A percentile compares a stretch with the other conserved stretches of the same genome.
Conservation (phyloP, 176 grass and related monocot species). For the Tillandsia leiboldiana region DNA sequence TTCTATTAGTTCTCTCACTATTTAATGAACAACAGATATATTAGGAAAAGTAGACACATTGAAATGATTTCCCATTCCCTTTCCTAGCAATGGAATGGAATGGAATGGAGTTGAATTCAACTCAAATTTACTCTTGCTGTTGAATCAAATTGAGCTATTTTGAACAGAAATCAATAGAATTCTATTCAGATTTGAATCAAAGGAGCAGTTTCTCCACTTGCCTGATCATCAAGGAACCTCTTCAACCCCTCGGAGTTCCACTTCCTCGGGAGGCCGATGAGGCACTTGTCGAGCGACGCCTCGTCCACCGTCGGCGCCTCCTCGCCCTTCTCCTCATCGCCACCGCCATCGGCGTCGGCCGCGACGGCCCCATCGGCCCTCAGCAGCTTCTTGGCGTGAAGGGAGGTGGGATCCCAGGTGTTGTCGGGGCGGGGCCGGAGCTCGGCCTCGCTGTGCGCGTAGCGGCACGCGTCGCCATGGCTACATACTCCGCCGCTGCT, state of each 20-base stretch:
- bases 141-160: too few species aligned
- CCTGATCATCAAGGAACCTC: slow-evolving; percentile 61
- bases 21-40: too few species aligned
- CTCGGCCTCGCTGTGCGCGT: slow-evolving; percentile 85
- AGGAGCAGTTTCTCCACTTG: neutral
- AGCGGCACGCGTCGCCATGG: slow-evolving; percentile 70
- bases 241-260: slow-evolving; percentile 56
- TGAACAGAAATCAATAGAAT: too few species aligned
- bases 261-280: slow-evolving; percentile 58
- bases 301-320: slow-evolving; percentile 42
- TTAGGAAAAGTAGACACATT: too few species aligned
- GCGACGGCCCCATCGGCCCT: slow-evolving; percentile 16
- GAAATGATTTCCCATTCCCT: too few species aligned
- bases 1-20: too few species aligned
- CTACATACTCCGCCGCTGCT: slow-evolving; percentile 42
- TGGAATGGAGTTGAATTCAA: too few species aligned
- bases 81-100: too few species aligned
- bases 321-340: slow-evolving; percentile 2
- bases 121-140: too few species aligned
- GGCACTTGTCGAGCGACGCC: slow-evolving; percentile 54
- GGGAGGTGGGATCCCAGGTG: slow-evolving; percentile 80
- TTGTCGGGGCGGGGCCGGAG: slow-evolving; percentile 66
- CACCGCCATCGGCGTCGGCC: slow-evolving; percentile 5
- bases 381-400: slow-evolving; percentile 45
- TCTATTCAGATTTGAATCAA: too few species aligned